Evolutionary conservation across 1,139 yeast genomes (phyloP), one percentile per base, ranked within the genome.

Genomic region (Geotrichum macrosporum): DNA sequence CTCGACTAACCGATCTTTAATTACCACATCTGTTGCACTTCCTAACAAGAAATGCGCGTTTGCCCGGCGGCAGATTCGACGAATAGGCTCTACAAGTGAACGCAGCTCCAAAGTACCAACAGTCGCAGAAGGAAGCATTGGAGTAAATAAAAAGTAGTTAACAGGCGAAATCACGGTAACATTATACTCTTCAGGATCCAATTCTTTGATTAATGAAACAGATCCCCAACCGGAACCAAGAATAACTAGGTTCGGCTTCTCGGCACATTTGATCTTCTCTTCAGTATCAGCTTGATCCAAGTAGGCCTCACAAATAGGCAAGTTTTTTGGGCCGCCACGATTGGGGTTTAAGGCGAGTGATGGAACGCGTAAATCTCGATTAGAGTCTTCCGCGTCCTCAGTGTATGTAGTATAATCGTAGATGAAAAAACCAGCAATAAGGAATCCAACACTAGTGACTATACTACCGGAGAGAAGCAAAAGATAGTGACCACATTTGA

Each of bases 301-400:
- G 51, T 72, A 73, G 33, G 73, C 69, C 32, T 70, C 70, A 48
- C 77, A 66, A 30, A 80, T 74, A 1, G 84, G 84, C 47, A 80
- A 63, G 55, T 80, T 78, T 58, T 80, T 81, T 20, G 85, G 84
- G 1, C 86, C 86, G 4, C 85, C 85, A n/a, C 59, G 60, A 29
- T 68, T 66, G 18, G 84, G 84, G 40, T 70, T 58, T 36, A 79
- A 58, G 0, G 84, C 81, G 21, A 70, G 65, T 15, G 66, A 61
- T 5, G 80, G 75, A 18, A 80, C 73, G 20, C 62, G 65, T 40
- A 74, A 65, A 24, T 62, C 62, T 5, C n/a, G n/a, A n/a, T 63
- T 66, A 10, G 69, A 60, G 6, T 65, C 68, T 22, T 69, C 67
- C 9, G 68, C 67, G 16, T 65, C 40, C 6, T 53, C 52, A 34